Conservation (phyloP, 108 stramenopile genomes). For the Stephanodiscus minutulus region DNA sequence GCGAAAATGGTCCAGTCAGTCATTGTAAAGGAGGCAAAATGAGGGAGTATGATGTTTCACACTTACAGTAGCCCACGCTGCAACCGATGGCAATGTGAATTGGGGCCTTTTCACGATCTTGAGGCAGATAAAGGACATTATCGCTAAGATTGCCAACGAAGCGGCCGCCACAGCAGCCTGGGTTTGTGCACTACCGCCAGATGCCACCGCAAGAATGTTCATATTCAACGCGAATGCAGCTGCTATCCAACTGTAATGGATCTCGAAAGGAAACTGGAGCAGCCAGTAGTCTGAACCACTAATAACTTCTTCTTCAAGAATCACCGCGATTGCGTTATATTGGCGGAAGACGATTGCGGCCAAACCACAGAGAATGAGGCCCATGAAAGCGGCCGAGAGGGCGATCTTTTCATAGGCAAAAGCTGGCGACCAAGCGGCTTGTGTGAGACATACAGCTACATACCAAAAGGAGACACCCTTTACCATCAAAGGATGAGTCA, state of each 20-base stretch:
- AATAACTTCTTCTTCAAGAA: not conserved
- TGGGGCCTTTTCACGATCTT: constrained; percentile 27
- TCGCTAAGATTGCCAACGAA: constrained; percentile 46
- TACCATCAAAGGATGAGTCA: constrained; percentile 35
- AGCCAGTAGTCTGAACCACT: constrained; percentile 50
- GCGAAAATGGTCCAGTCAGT: not conserved
- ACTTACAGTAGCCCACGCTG: constrained; percentile 67
- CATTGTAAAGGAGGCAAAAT: too few relatives aligned
- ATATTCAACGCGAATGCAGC: constrained; percentile 35
- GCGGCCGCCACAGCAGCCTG: constrained; percentile 49
- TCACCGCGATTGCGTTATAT: not conserved
- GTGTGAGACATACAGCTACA: constrained; percentile 53
- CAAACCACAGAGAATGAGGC: constrained; percentile 50
- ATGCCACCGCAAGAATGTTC: constrained; percentile 26
- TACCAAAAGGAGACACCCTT: constrained; percentile 56
- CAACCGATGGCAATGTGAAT: constrained; percentile 55
- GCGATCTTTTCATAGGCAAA: constrained; percentile 68
- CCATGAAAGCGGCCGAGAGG: constrained; percentile 52
- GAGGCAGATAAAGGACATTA: constrained; percentile 45
- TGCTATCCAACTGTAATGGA: constrained; percentile 37
- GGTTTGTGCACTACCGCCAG: constrained; percentile 18
- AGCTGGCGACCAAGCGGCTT: constrained; percentile 66
- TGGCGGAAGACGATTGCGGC: constrained; percentile 13
- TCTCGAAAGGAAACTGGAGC: constrained; percentile 46
- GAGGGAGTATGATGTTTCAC: not conserved